Evolutionary conservation across 352 stramenopile species (phyloP).

Genomic region (Aphanomyces invadans): DNA sequence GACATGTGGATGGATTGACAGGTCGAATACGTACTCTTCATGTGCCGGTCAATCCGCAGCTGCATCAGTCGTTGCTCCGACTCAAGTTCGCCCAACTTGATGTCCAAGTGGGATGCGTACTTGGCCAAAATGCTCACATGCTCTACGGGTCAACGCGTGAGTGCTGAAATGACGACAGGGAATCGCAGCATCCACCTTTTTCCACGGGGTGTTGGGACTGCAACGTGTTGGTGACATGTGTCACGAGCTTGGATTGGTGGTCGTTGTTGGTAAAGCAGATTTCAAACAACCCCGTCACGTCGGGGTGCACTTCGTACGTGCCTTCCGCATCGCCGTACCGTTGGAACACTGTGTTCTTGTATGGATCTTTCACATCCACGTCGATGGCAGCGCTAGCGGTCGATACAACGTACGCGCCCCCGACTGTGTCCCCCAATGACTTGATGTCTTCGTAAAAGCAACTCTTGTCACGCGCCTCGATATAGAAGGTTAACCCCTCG

Average conservation of each 20-base stretch:
- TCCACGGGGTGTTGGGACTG: constrained; percentile 74
- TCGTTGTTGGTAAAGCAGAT: constrained; percentile 73
- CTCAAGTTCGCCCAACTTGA: constrained; percentile 68
- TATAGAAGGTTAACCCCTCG: constrained; percentile 70
- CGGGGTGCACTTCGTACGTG: constrained; percentile 51
- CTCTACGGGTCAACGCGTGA: constrained; percentile 43
- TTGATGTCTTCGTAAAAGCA: constrained; percentile 76
- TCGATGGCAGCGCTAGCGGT: constrained; percentile 67
- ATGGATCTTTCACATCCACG: constrained; percentile 62
- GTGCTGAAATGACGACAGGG: too few relatives aligned
- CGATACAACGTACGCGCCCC: constrained; percentile 62
- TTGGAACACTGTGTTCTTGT: constrained; percentile 44
- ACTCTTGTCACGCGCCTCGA: constrained; percentile 33
- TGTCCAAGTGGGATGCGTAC: constrained; percentile 71
- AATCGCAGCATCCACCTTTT: constrained; percentile 58
- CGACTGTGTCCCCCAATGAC: constrained; percentile 49
- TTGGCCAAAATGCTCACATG: constrained; percentile 75
- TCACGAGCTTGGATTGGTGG: constrained; percentile 65
- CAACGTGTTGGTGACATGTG: constrained; percentile 69
- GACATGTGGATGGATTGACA: neutral
- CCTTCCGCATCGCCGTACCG: constrained; percentile 56
- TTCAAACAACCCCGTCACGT: constrained; percentile 40
- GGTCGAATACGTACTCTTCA: constrained; percentile 59
- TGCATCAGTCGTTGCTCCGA: constrained; percentile 69
- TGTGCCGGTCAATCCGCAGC: constrained; percentile 65